Base-by-base conservation (phyloP, 495 filamentous ascomycete genomes). In the Melanomma pulvis-pyrius region DNA sequence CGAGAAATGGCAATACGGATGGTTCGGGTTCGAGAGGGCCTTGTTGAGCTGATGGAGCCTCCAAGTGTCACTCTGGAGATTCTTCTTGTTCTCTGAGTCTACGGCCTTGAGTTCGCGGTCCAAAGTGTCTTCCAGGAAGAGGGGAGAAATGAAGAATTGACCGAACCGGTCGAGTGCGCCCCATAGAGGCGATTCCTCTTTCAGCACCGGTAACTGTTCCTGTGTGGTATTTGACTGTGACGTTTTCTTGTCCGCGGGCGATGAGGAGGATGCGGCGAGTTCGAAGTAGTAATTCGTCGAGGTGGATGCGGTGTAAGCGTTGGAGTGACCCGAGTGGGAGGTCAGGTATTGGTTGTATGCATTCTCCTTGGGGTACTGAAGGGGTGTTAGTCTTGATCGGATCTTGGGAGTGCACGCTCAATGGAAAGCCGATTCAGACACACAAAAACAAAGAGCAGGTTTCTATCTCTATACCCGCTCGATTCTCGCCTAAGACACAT, bases 71-170 rank as follows among this genome's bases (percentile, higher is more conserved):
- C 85, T 96, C 79, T 99, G 94, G 25, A 99, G 84, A 68, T 99
- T 99, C 82, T 99, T 98, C 83, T 99, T 99, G 79, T 98, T 97
- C 75, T 99, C 94, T 0, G 94, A 98, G 78, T 99, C 94, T 21
- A 99, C 94, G 21, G 94, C 94, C 64, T 81, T 85, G 63, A 99
- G 80, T 78, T 99, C 94, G 29, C 94, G 87, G 68, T 99, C 94
- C 44, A 99, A 75, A 1, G 93, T 97, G 44, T 88, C 92, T 56
- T 88, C 86, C 13, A 97, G 83, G 76, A 98, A 99, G 24, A 99
- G 85, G 0, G 94, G 94, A 25, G 86, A 83, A 65, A 97, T 87
- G 79, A 99, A 99, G 77, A 99, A 99, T 77, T 99, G 94, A 36
- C 96, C 92, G 76, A 99, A 99, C 26, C 93, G 86, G 75, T 99